A percentile compares a stretch with the other conserved stretches of the same genome.
Conservation (phyloP, 257 asterid genomes). For the Verbascum thapsus region DNA sequence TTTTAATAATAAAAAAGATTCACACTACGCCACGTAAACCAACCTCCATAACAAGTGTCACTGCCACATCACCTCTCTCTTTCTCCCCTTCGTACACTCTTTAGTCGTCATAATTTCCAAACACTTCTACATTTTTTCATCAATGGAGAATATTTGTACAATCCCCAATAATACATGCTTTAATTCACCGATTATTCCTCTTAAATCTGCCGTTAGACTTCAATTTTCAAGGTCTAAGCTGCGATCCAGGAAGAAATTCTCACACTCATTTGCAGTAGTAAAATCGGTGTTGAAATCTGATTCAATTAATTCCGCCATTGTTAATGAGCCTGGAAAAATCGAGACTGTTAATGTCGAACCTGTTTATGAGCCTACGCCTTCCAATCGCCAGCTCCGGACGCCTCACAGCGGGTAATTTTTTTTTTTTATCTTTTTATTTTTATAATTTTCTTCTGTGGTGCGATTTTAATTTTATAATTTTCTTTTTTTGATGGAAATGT, state of each 20-base stretch:
- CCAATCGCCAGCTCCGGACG: conserved; percentile 78
- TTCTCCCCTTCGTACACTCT: conserved; percentile 24
- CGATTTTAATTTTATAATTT: neutral
- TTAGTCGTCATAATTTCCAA: neutral
- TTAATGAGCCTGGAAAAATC: conserved; percentile 11
- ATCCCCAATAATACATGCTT: conserved; percentile 24
- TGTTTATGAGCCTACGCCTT: conserved; percentile 63
- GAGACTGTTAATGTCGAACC: conserved; percentile 45
- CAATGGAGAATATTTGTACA: conserved; percentile 38
- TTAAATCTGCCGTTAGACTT: conserved; percentile 17
- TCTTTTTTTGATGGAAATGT: neutral
- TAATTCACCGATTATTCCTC: conserved; percentile 22
- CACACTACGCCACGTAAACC: conserved; percentile 28
- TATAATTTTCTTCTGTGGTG: neutral
- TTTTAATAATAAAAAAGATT: neutral
- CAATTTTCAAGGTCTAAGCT: conserved; percentile 36
- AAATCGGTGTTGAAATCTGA: conserved; percentile 37
- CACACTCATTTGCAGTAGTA: conserved; percentile 29
- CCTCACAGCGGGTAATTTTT: conserved; percentile 94
- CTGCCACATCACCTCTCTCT: neutral
- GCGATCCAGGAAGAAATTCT: conserved; percentile 28
- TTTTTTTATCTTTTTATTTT: neutral
- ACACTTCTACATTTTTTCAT: conserved; percentile 11
- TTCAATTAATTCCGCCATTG: conserved; percentile 26
- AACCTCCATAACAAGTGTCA: conserved; percentile 12